Conservation (phyloP, 768 basidiomycete species). For the Xerocomus potaroensis region DNA sequence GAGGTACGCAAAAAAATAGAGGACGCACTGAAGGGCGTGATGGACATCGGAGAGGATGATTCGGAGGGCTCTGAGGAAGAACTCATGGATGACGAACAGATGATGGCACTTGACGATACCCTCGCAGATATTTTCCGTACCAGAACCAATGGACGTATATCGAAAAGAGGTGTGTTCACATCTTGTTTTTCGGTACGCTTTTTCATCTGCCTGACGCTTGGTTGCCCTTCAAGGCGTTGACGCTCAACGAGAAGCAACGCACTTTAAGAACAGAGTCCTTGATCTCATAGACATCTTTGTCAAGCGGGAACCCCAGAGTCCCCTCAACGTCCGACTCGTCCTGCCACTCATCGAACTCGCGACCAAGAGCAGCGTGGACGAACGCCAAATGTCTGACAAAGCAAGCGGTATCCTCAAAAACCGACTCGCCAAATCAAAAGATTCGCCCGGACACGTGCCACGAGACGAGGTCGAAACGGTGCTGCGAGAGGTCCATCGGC, state of each 20-base stretch:
- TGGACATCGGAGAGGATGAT: constrained; percentile 50
- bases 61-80: constrained; percentile 57
- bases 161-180: constrained; percentile 54
- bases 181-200: not conserved
- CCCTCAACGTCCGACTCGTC: constrained; percentile 62
- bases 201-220: not conserved
- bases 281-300: constrained; percentile 89
- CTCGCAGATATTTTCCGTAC: constrained; percentile 83
- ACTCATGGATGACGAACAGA: constrained; percentile 93
- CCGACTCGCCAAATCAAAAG: constrained; percentile 72
- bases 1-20: constrained; percentile 68
- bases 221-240: constrained; percentile 44
- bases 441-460: constrained; percentile 40
- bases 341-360: constrained; percentile 76
- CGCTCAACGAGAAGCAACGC: constrained; percentile 82
- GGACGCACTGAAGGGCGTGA: constrained; percentile 57
- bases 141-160: constrained; percentile 55
- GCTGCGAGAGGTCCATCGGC: constrained; percentile 61
- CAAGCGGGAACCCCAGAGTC: constrained; percentile 72
- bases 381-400: constrained; percentile 87
- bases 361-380: constrained; percentile 62
- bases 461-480: constrained; percentile 38
- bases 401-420: constrained; percentile 72
- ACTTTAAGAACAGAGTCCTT: constrained; percentile 94
- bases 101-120: constrained; percentile 94